Base-by-base conservation (phyloP, 2,329 filamentous ascomycete species). In the Colletotrichum simmondsii region DNA sequence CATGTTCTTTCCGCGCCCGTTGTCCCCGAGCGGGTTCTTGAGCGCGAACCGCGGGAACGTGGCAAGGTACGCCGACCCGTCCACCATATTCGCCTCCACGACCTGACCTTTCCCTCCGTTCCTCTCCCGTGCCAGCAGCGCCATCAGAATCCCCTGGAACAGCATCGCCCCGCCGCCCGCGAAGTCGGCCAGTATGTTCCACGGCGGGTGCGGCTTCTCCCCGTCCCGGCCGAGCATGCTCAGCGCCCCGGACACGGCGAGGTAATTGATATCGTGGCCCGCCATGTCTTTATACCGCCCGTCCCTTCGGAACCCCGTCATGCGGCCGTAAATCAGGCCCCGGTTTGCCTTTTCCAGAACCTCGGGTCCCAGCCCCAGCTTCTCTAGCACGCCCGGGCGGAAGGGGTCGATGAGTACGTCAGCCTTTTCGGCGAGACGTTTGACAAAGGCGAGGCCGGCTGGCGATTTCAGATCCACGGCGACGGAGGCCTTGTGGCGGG, bases 31-130 rank as follows among this genome's bases (percentile, higher is more conserved):
- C 1, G 89, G 87, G 7, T 86, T 91, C 79, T 92, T 92, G 74
- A 87, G 86, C 32, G 87, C 86, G 73, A 97, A 85, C 42, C 96
- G 87, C 64, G 94, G 92, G 83, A 96, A 96, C 0, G 92, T 93
- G 1, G 92, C 92, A 30, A 98, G 84, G 81, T 96, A 96, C 46
- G 91, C 90, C 26, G 89, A 90, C 10, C 96, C 96, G 83, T 98
- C 96, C 14, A 98, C 96, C 96, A 98, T 98, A 82, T 97, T 98
- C 19, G 94, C 94, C 84, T 98, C 95, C 10, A 98, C 95, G 14
- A 98, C 92, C 83, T 98, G 96, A 0, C 96, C 96, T 2, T 84
- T 85, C 0, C 94, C 94, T 2, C 71, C 71, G 0, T 87, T 91
- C 56, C 82, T 84, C 61, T 87, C 85, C 42, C 95, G 86, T 16